A percentile compares a stretch with the other conserved stretches of the same genome.
These are phyloP conservation scores for Iodosphaeria phyllophila DNA, from an alignment of 2,329 filamentous ascomycete genomes.

Conservation along the genomic window DNA sequence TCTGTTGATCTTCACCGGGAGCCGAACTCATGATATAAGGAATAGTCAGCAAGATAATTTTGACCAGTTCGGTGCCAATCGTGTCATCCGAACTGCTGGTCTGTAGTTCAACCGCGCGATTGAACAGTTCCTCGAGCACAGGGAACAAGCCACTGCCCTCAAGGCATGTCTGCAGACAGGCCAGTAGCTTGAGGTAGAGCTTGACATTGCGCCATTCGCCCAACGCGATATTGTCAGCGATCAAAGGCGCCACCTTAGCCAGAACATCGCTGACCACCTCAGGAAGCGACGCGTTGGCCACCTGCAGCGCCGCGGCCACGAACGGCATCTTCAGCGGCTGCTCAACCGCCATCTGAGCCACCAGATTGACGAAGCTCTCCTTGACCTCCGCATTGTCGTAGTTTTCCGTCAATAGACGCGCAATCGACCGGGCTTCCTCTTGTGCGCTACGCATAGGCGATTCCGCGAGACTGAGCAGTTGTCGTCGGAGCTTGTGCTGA, in stretches of 20 bases:
- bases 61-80: conserved; percentile 72
- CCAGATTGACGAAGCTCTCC: conserved; percentile 52
- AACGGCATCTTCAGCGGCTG: conserved; percentile 98
- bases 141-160: conserved; percentile 74
- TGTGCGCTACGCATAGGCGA: conserved; percentile 61
- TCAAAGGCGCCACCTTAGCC: conserved; percentile 34
- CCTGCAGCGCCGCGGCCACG: conserved; percentile 63
- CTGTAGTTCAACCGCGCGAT: conserved; percentile 78
- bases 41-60: conserved; percentile 87
- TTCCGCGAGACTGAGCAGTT: conserved; percentile 66
- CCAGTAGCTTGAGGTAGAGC: conserved; percentile 72
- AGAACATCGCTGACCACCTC: conserved; percentile 59
- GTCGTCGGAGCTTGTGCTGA: conserved; percentile 54
- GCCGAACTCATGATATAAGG: conserved; percentile 72
- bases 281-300: conserved; percentile 59
- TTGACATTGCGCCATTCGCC: conserved; percentile 88
- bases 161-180: conserved; percentile 64
- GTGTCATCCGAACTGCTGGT: conserved; percentile 83
- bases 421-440: conserved; percentile 59
- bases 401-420: conserved; percentile 61
- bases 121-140: conserved; percentile 77
- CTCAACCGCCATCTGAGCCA: conserved; percentile 62
- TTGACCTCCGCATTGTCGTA: conserved; percentile 70
- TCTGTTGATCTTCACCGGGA: conserved; percentile 42
- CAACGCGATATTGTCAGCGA: conserved; percentile 47